These are phyloP conservation scores for Russula earlei DNA, from an alignment of 768 basidiomycete genomes.

Conservation along the genomic window DNA sequence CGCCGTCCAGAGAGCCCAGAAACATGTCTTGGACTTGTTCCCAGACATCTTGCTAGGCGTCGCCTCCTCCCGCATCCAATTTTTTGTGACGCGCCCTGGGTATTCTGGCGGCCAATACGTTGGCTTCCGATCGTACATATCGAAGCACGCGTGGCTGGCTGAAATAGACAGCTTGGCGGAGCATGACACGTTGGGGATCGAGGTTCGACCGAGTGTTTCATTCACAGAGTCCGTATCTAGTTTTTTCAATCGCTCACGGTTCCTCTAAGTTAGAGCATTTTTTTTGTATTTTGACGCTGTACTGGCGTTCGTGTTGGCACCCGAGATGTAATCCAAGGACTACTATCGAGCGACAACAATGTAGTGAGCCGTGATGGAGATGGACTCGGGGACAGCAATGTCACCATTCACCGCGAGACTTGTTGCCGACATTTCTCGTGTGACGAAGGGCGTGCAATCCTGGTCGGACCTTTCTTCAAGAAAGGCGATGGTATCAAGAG, in stretches of 20 bases:
- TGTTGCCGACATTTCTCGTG: too few species aligned
- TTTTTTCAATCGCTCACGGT: conserved; percentile 7
- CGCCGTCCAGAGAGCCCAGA: conserved; percentile 1
- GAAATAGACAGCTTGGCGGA: conserved; percentile 13
- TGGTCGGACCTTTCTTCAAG: too few species aligned
- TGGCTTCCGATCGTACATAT: conserved; percentile 11
- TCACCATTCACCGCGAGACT: too few species aligned
- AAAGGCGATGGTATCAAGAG: too few species aligned
- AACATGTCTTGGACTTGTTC: conserved; percentile 5
- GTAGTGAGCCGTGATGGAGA: too few species aligned
- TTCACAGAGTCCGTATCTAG: conserved; percentile 13
- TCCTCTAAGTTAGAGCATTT: conserved; percentile 7
- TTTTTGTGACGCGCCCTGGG: conserved; percentile 9
- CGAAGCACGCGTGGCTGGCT: not conserved
- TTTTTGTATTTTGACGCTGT: not conserved
- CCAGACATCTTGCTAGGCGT: conserved; percentile 4
- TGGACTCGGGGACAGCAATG: too few species aligned
- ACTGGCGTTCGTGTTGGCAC: not conserved
- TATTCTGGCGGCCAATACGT: not conserved
- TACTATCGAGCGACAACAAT: too few species aligned
- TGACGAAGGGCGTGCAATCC: too few species aligned
- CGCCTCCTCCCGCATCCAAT: conserved; percentile 15
- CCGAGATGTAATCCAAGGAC: not conserved
- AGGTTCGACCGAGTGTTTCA: conserved; percentile 6
- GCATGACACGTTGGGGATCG: conserved; percentile 9